Evolutionary conservation across 352 stramenopile species (phyloP), one percentile per base, ranked within the genome.

Genomic region (Globisporangium sylvaticum): DNA sequence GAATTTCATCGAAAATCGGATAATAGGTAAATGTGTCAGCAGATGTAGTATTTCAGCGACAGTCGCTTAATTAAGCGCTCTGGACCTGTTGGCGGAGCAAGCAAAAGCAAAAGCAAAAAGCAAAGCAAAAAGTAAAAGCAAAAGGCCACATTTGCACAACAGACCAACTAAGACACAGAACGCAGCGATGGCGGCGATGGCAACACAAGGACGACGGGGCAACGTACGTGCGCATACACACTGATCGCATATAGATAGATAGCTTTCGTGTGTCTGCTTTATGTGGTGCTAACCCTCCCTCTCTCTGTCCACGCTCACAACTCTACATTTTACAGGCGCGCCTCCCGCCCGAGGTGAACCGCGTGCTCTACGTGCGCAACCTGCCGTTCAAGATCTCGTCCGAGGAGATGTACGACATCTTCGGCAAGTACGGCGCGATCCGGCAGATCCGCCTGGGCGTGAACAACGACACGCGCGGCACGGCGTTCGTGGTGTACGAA

Each of bases 321-420:
- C 32, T 62, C 12, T 29, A 20, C 3, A 3, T 20, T 10, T 5
- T 48, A 22, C 78, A 95, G 88, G 84, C 80, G 32, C 88, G 95
- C 25, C 85, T 99, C 14, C 97, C 97, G 27, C 97, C 97, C 9
- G 97, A 99, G 82, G 97, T 99, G 12, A 99, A 99, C 80, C 91
- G 97, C 44, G 96, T 99, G 62, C 72, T 99, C 34, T 98, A 97
- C 72, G 92, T 98, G 66, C 92, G 97, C 39, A 99, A 99, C 80
- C 82, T 99, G 57, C 98, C 98, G 22, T 99, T 99, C 77, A 99
- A 98, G 75, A 95, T 99, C 64, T 98, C 97, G 20, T 88, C 95
- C 14, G 97, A 99, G 56, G 97, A 99, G 68, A 90, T 99, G 66
- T 99, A 99, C 84, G 97, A 99, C 74, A 99, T 99, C 44, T 99